Base-by-base conservation (phyloP, 164 flowering plant genomes). In the Macadamia integrifolia region DNA sequence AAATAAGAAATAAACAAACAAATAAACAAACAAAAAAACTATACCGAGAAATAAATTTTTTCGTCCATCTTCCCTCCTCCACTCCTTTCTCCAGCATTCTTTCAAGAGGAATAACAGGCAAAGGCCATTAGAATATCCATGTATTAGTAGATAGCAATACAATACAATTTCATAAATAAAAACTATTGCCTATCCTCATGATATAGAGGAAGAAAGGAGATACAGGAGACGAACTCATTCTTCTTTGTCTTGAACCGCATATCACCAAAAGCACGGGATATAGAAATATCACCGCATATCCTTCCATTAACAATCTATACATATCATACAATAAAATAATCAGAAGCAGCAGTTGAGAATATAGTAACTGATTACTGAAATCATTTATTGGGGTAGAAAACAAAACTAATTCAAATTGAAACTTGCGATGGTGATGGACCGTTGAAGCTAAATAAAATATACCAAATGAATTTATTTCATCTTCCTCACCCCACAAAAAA, bases 191-290 rank as follows among this genome's bases (percentile, higher is more conserved):
- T 23, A 23, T 55, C n/a, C 30, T 67, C 6, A 48, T 28, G 23
- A 58, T 58, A 61, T 18, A 58, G 66, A 72, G 69, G 60, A 68
- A 60, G 76, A 71, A 59, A 56, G 65, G 61, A 55, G 71, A 77
- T 69, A 67, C 74, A 78, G 71, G 77, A 69, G 72, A 82, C 86
- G 46, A 70, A 90, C 99, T 90, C 97, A 66, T 81, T 83, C 79
- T 94, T 94, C 85, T 86, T 94, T 70, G 92, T 92, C 85, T 92
- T 94, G 78, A 88, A 94, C 46, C 96, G 83, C 61, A 84, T 75
- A 80, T 94, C 99, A 71, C 99, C 99, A 85, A 94, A 92, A 71
- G 99, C 97, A 78, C 99, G 97, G 44, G 99, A 88, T 57, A 94
- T 89, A 66, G 99, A 83, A 62, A 94, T 92, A 64, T 94, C 97